Percentiles rank a stretch among this genome's conserved stretches.
phyloP scores from a whole-genome alignment of 352 stramenopile species.

The Pythium scleroteichum region DNA sequence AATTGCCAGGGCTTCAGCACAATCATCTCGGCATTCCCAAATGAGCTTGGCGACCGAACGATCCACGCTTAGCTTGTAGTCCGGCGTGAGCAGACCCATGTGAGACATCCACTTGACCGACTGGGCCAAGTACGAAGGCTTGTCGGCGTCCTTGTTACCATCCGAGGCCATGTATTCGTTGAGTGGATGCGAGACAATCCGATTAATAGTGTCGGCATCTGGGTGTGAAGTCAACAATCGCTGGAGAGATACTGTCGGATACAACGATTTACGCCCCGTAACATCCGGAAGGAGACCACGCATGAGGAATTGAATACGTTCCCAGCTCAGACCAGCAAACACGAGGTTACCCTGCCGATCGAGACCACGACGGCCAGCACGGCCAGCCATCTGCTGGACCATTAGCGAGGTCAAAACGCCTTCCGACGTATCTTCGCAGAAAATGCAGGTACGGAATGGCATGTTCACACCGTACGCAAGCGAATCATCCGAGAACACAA shows the following conservation, averaged over 20 bases:
- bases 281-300: constrained; percentile 94
- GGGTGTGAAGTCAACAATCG: constrained; percentile 91
- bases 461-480: constrained; percentile 99
- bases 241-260: constrained; percentile 94
- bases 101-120: constrained; percentile 91
- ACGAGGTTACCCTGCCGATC: constrained; percentile 97
- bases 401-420: constrained; percentile 95
- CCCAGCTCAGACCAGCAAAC: constrained; percentile 94
- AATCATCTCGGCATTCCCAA: constrained; percentile 85
- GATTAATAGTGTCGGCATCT: constrained; percentile 88
- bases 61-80: constrained; percentile 75
- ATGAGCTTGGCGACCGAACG: constrained; percentile 76
- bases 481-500: constrained; percentile 98
- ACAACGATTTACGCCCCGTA: constrained; percentile 89
- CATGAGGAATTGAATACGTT: constrained; percentile 97
- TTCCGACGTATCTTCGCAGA: constrained; percentile 96
- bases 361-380: constrained; percentile 96
- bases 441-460: constrained; percentile 98
- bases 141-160: constrained; percentile 17
- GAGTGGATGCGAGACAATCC: constrained; percentile 85
- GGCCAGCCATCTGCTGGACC: constrained; percentile 99
- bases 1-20: constrained; percentile 72
- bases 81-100: constrained; percentile 74
- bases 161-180: constrained; percentile 65
- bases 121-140: constrained; percentile 83